Conservation (phyloP, 805 yeast genomes). For the Zygotorulaspora danielsina region DNA sequence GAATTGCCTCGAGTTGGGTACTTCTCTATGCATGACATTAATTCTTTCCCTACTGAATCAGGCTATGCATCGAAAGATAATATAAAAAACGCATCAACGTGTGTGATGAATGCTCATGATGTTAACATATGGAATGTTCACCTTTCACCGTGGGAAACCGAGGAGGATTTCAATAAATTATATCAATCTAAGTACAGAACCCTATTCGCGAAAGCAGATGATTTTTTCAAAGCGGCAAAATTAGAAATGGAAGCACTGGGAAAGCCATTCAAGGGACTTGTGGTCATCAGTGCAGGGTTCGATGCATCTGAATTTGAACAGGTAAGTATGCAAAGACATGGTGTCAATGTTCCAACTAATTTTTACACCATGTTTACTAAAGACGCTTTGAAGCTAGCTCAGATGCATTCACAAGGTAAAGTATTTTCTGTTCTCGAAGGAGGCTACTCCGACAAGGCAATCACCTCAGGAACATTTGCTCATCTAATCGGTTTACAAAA, state of each 20-base stretch:
- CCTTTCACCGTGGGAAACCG: conserved; percentile 57
- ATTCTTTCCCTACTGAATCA: conserved; percentile 78
- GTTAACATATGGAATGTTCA: conserved; percentile 82
- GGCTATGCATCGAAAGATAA: conserved; percentile 71
- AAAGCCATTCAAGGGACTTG: conserved; percentile 50
- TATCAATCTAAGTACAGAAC: conserved; percentile 59
- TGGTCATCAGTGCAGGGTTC: conserved; percentile 81
- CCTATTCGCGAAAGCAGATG: conserved; percentile 61
- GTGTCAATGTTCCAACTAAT: conserved; percentile 74
- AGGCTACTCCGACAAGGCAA: conserved; percentile 80
- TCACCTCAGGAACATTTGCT: conserved; percentile 72
- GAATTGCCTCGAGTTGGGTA: conserved; percentile 65
- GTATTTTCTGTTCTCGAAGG: conserved; percentile 74
- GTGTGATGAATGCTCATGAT: conserved; percentile 70
- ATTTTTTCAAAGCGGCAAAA: conserved; percentile 51
- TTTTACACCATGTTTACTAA: conserved; percentile 69
- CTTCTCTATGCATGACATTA: conserved; percentile 78
- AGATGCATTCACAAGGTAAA: conserved; percentile 56
- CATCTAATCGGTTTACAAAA: conserved; percentile 68
- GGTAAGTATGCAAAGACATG: conserved; percentile 81
- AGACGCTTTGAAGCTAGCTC: conserved; percentile 67
- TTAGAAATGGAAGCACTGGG: conserved; percentile 40
- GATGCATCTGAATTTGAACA: conserved; percentile 83
- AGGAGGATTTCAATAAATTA: conserved; percentile 59
- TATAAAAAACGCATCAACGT: conserved; percentile 71